Evolutionary conservation across 805 yeast genomes (phyloP), one percentile per base, ranked within the genome.

Genomic region (Komagataella kurtzmanii): DNA sequence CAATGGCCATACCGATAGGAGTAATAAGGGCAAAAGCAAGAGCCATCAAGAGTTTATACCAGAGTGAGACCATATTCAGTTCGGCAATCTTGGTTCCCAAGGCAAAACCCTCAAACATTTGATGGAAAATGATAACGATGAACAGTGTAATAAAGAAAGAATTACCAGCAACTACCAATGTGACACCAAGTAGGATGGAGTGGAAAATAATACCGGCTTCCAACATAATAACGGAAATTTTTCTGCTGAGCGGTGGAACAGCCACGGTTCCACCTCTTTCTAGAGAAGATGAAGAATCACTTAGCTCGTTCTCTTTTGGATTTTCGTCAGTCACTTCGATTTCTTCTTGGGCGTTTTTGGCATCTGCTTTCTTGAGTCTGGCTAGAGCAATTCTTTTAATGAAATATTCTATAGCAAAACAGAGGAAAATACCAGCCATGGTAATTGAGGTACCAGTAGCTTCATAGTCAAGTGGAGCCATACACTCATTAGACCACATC

Each of bases 191-290:
- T 67, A 85, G 79, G 2, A 85, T 82, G 2, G 89, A 83, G 66
- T 85, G 91, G 71, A 85, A 82, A 14, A 84, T 63, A 45, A 84
- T 74, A 54, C 91, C 91, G 56, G 83, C 81, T 63, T 84, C 91
- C 53, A 84, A 70, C 14, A 82, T 74, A 47, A 81, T 62, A 1
- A 78, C 76, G 45, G 71, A 57, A 49, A 72, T 59, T 60, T 72
- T 74, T 8, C 74, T 74, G 52, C 14, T 7, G 23, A 12, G n/a
- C 1, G 49, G 7, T 19, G 46, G n/a, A 7, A 7, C 14, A 19
- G 14, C 19, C 5, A 17, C 46, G 45, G 58, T 52, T 23, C 57
- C 57, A 6, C 47, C 40, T 44, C 51, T 50, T 24, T 51, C 55
- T 30, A 30, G 10, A 5, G 40, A 30, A 14, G 40, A 30, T 10